These are phyloP conservation scores for Arachis stenosperma DNA, from an alignment of 306 rosid genomes.

Conservation along the genomic window DNA sequence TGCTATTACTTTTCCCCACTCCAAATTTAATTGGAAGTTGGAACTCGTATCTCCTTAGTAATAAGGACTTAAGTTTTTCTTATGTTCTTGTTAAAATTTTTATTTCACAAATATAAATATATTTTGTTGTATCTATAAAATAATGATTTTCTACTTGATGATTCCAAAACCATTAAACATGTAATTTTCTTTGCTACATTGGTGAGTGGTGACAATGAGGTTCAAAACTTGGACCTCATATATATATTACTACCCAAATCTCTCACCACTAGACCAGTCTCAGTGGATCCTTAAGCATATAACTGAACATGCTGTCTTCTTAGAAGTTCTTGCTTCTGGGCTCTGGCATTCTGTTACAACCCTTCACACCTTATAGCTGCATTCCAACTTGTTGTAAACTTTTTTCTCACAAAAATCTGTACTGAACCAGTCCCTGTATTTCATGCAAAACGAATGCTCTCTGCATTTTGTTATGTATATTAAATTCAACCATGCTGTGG, in stretches of 20 bases:
- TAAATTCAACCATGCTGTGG: conserved; percentile 18
- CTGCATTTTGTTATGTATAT: not conserved
- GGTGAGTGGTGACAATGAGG: too few species aligned
- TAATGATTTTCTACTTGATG: not conserved
- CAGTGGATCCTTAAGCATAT: too few species aligned
- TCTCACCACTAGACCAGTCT: too few species aligned
- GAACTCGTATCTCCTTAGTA: conserved; percentile 22
- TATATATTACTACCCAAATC: too few species aligned
- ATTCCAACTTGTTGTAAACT: not conserved
- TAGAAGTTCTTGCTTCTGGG: conserved; percentile 32
- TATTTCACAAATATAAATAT: conserved; percentile 13
- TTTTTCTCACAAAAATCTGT: conserved; percentile 6
- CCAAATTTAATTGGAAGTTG: conserved; percentile 28
- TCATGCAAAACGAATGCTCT: conserved; percentile 28
- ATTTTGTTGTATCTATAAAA: conserved; percentile 15
- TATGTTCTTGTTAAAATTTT: not conserved
- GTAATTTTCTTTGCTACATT: conserved; percentile 17
- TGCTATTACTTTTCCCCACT: conserved; percentile 14
- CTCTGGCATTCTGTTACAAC: conserved; percentile 31
- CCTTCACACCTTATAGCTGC: not conserved
- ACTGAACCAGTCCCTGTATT: conserved; percentile 3
- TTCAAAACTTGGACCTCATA: too few species aligned
- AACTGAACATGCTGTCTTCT: not conserved
- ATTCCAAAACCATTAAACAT: conserved; percentile 5
- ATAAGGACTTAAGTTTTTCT: not conserved